Base-by-base conservation (phyloP, 2,329 filamentous ascomycete species). In the Alternaria sp. region DNA sequence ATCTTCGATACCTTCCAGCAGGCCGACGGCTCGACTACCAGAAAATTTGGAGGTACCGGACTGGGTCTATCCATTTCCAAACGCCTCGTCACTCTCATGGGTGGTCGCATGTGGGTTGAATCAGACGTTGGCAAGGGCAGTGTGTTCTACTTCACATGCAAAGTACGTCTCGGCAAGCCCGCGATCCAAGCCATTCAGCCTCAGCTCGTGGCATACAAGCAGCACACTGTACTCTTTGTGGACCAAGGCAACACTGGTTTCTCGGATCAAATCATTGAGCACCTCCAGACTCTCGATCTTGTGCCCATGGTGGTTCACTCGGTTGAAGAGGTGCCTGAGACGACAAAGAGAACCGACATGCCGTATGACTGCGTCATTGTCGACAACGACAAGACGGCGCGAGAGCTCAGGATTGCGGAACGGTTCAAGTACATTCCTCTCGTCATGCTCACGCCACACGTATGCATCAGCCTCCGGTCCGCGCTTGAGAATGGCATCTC, bases 1-100 rank as follows among this genome's bases (percentile, higher is more conserved):
- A 98, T 99, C 74, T 98, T 99, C 79, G 95, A 98, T 80, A 98
- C 94, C 0, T 98, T 98, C 87, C 94, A 97, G 78, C 95, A 98
- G 81, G 95, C 95, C 21, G 95, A 98, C 76, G 94, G 94, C 36
- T 97, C 93, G 33, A 98, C 96, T 77, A 98, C 94, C 2, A 87
- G 93, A 69, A 95, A 96, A 76, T 98, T 98, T 76, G 94, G 94
- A 70, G 94, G 94, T 69, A 98, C 95, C 6, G 94, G 94, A 68
- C 86, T 98, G 9, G 94, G 94, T 67, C 81, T 98, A 26, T 97
- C 94, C 14, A 98, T 98, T 72, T 98, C 94, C 28, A 96, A 96
- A 81, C 88, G 93, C 67, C 85, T 98, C 29, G 94, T 98, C 54
- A 97, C 93, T 68, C 85, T 98, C 58, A 98, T 98, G 94, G 91